Evolutionary conservation across 805 yeast genomes (phyloP).

Genomic region (Groenewaldozyma salmanticensis): DNA sequence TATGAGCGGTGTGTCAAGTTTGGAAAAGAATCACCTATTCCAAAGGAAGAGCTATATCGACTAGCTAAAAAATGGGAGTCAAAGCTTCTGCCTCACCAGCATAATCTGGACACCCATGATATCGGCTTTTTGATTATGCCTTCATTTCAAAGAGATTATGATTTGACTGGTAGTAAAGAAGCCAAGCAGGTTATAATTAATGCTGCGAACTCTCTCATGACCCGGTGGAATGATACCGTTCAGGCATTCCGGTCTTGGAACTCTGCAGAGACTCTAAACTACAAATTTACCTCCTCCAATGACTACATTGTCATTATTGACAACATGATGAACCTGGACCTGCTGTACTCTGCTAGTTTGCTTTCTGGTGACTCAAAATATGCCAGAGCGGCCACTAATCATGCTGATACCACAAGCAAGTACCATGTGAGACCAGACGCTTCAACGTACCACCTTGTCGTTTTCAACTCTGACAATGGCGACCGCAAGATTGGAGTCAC

Average conservation of each 20-base stretch:
- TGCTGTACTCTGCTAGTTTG: conserved; percentile 23
- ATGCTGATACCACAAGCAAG: conserved; percentile 25
- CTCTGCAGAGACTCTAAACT: conserved; percentile 15
- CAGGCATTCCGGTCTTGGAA: conserved; percentile 26
- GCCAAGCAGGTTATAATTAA: conserved; percentile 17
- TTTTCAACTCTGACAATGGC: conserved; percentile 22
- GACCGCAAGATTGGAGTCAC: conserved; percentile 20
- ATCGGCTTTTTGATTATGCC: conserved; percentile 25
- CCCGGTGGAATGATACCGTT: conserved; percentile 20
- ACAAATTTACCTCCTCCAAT: conserved; percentile 15
- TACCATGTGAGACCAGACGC: conserved; percentile 18
- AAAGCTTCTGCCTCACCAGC: conserved; percentile 8
- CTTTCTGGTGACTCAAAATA: conserved; percentile 22
- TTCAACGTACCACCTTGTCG: conserved; percentile 24
- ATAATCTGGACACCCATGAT: conserved; percentile 25
- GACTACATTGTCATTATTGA: conserved; percentile 27
- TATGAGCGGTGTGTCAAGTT: conserved; percentile 9
- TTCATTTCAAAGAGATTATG: conserved; percentile 21
- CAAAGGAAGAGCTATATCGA: neutral
- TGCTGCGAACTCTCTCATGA: conserved; percentile 25
- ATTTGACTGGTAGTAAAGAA: conserved; percentile 13
- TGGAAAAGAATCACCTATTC: neutral
- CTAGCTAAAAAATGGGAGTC: conserved; percentile 10
- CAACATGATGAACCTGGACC: conserved; percentile 20
- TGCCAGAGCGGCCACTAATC: conserved; percentile 24